These are phyloP conservation scores for Rossbeevera mucosa DNA, from an alignment of 768 basidiomycete genomes.

Conservation along the genomic window DNA sequence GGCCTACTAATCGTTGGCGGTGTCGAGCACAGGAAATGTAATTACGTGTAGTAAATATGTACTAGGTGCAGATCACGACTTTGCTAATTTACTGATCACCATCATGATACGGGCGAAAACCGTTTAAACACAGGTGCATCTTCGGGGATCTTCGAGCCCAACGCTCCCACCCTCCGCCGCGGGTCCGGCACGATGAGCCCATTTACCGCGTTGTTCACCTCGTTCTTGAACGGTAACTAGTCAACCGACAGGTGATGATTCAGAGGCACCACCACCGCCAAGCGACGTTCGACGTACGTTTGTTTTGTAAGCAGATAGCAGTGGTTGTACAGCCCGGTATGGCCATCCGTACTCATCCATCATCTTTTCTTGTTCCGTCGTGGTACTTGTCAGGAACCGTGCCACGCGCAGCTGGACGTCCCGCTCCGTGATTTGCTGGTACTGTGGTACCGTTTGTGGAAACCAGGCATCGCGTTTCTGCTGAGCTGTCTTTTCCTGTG, in stretches of 20 bases:
- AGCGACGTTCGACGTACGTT: constrained; percentile 34
- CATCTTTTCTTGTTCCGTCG: constrained; percentile 41
- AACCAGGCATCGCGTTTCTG: constrained; percentile 32
- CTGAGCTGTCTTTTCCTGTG: constrained; percentile 20
- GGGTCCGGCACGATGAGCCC: constrained; percentile 23
- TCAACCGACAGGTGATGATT: not conserved
- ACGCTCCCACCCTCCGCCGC: constrained; percentile 6
- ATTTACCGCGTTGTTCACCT: constrained; percentile 14
- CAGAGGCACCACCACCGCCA: not conserved
- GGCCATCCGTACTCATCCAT: constrained; percentile 49
- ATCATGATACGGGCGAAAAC: constrained; percentile 22
- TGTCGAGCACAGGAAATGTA: constrained; percentile 1
- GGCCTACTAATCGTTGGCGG: not conserved
- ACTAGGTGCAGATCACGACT: not conserved
- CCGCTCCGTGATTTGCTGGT: constrained; percentile 29
- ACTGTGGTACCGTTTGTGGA: constrained; percentile 28
- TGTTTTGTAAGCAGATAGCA: constrained; percentile 36
- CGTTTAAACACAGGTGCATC: constrained; percentile 6
- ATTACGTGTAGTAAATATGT: not conserved
- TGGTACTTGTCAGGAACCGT: constrained; percentile 36
- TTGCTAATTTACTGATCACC: not conserved
- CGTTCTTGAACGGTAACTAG: constrained; percentile 21
- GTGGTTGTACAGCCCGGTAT: constrained; percentile 43
- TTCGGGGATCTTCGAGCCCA: not conserved
- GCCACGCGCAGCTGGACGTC: constrained; percentile 50